Conservation (phyloP, 2,329 filamentous ascomycete genomes). For the Trichoderma sp. region DNA sequence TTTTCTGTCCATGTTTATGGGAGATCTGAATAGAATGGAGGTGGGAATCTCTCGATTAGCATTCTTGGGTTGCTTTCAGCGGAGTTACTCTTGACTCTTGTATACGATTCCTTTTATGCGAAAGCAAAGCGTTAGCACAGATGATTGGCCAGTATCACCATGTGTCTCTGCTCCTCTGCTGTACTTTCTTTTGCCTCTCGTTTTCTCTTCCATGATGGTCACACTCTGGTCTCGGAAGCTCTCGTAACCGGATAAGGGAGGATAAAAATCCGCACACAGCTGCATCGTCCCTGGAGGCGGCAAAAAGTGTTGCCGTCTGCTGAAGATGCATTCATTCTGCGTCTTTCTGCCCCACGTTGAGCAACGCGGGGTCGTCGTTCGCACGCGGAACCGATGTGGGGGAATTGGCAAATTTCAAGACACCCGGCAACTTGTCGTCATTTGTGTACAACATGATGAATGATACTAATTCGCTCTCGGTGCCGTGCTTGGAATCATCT, state of each 20-base stretch:
- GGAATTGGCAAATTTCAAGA: neutral
- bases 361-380: constrained; percentile 6
- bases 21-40: neutral
- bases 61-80: neutral
- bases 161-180: neutral
- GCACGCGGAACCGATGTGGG: neutral
- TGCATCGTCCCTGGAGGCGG: neutral
- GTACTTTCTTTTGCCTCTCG: neutral
- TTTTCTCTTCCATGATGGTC: neutral
- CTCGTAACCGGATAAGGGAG: neutral
- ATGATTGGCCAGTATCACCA: neutral
- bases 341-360: neutral
- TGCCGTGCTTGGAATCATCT: neutral
- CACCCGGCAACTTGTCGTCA: neutral
- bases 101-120: neutral
- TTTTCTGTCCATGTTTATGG: neutral
- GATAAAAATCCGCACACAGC: neutral
- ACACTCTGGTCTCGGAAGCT: neutral
- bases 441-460: neutral
- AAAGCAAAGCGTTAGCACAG: neutral
- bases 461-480: neutral
- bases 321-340: neutral
- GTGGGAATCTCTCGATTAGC: neutral
- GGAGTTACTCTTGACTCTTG: neutral
- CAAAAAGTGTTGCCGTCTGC: neutral